Base-by-base conservation (phyloP, 495 filamentous ascomycete species). In the Penicillium cataractarum region DNA sequence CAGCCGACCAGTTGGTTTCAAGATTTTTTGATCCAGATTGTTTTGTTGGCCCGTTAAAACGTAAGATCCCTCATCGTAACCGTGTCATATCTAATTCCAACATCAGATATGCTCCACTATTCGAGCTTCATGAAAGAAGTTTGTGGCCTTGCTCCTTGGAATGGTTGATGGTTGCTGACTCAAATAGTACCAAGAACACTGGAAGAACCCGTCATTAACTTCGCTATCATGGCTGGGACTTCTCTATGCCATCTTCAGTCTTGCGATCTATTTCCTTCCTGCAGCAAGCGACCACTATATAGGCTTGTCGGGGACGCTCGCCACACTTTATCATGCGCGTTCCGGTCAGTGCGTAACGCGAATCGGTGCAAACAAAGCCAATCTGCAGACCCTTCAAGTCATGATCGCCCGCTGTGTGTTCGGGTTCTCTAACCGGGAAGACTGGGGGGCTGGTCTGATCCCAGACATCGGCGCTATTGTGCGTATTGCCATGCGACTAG, bases 401-500 rank as follows among this genome's bases (percentile, higher is more conserved):
- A 40, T 40, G 37, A 40, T 40, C 15, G 37, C 37, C 37, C 37
- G 15, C 37, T 17, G 37, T n/a, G 37, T 40, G 37, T 40, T 40
- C 37, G 37, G 37, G n/a, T 29, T 29, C 49, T 51, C 49, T 51
- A 31, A 33, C 31, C 37, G 37, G 15, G 37, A 40, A n/a, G 37
- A 40, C 37, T 40, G 37, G 37, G 37, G 37, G 37, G 17, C 37
- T n/a, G 37, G 37, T 1, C 15, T 40, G 37, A 40, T 40, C 37
- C 37, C 13, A 40, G 15, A 40, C 37, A 40, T 40, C 37, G 37
- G 37, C 37, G 37, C 49, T 51, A 51, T 29, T n/a, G 29, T 26
- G 24, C 29, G 26, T 6, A 65, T 80, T 10, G 78, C 80, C 5
- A 70, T 79, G 63, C 72, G 71, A 48, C 77, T 80, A 77, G 81